Percentiles rank a stretch among this genome's conserved stretches.
Conservation (phyloP, 2,329 filamentous ascomycete genomes). For the Xylaria hypoxylon region DNA sequence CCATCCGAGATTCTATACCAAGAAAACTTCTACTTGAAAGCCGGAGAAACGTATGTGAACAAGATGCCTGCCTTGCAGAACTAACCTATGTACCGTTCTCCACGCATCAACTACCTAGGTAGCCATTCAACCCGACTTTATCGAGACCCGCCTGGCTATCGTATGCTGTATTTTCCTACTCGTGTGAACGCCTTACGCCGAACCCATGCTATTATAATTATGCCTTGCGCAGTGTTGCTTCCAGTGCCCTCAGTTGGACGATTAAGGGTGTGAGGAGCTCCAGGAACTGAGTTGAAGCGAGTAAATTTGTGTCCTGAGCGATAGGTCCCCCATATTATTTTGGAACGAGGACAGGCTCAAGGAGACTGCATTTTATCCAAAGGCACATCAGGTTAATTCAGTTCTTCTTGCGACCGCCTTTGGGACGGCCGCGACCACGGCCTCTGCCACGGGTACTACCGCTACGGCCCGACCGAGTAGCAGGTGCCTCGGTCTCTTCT, state of each 20-base stretch:
- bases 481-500: constrained; percentile 39
- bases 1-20: not conserved
- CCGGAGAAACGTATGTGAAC: not conserved
- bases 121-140: not conserved
- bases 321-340: not conserved
- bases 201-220: constrained; percentile 1
- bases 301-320: no score
- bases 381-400: not conserved
- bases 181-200: constrained; percentile 13
- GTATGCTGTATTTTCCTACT: not conserved
- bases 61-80: not conserved
- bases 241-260: no score
- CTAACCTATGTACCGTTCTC: no score
- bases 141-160: not conserved
- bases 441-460: constrained; percentile 40
- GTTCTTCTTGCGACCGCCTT: constrained; percentile 44
- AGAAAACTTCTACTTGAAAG: not conserved
- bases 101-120: not conserved
- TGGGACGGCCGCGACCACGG: constrained; percentile 46
- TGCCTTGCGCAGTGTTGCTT: not conserved
- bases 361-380: no score
- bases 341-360: not conserved
- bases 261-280: not conserved
- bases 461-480: constrained; percentile 42
- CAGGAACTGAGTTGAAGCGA: no score